phyloP scores from a whole-genome alignment of 305 asterid genomes.

The Fraxinus latifolia region DNA sequence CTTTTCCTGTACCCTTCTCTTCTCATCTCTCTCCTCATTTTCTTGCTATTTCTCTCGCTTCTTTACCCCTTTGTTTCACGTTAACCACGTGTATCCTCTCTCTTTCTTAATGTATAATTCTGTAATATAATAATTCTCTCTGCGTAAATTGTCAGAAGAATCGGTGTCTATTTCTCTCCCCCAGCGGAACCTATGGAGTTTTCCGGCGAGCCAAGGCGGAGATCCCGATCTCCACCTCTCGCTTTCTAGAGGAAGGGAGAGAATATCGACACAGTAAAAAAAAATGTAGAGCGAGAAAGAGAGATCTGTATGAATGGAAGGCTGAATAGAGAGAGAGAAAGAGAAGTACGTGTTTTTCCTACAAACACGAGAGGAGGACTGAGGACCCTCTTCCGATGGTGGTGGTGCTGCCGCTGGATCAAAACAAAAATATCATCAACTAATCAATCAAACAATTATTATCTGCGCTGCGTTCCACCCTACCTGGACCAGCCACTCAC shows the following conservation, averaged over 20 bases:
- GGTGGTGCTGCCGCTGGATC: background rate
- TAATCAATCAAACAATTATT: background rate
- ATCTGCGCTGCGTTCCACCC: slow-evolving; percentile 7
- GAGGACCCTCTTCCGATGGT: slow-evolving; percentile 12
- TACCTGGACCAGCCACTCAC: slow-evolving; percentile 6
- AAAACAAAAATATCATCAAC: slow-evolving; percentile 3
- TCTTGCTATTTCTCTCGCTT: slow-evolving; percentile 30
- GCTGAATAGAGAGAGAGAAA: slow-evolving; percentile 25
- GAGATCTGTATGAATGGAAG: slow-evolving; percentile 34
- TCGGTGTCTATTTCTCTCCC: slow-evolving; percentile 21
- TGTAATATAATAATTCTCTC: slow-evolving; percentile 27
- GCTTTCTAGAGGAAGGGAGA: slow-evolving; percentile 23
- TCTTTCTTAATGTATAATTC: background rate
- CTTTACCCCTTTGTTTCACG: slow-evolving; percentile 74
- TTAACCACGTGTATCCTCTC: slow-evolving; percentile 50
- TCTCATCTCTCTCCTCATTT: slow-evolving; percentile 53
- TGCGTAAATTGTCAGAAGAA: slow-evolving; percentile 26
- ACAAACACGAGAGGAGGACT: background rate
- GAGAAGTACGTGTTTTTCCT: background rate
- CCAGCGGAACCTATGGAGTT: slow-evolving; percentile 25
- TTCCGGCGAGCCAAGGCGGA: slow-evolving; percentile 53
- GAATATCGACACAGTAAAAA: slow-evolving; percentile 12
- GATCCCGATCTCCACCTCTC: slow-evolving; percentile 53
- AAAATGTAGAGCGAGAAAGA: slow-evolving; percentile 23
- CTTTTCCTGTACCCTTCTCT: slow-evolving; percentile 31